Base-by-base conservation (phyloP, 306 rosid species). In the Fagus crenata region DNA sequence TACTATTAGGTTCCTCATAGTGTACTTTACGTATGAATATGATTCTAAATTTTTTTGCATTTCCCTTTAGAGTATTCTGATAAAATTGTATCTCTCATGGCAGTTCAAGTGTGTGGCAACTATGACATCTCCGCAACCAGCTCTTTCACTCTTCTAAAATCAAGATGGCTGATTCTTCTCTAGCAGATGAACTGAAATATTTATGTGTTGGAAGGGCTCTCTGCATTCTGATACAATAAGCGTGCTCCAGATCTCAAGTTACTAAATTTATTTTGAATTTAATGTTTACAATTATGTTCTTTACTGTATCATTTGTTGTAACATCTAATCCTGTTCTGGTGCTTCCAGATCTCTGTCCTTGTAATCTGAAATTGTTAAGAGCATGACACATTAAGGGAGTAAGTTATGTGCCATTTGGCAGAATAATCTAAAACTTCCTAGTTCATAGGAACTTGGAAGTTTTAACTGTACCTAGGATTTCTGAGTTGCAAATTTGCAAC, bases 81-180 rank as follows among this genome's bases (percentile, higher is more conserved):
- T 41, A 13, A 7, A 22, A 69, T 9, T 18, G 13, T 65, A 18
- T 58, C 33, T 85, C 53, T 46, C 49, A 14, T 87, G 80, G 75
- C 96, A 93, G 98, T 93, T 87, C 89, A 86, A 86, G 56, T 28
- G 88, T 33, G 93, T 93, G 83, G 93, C 98, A 64, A 69, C 75
- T 40, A 74, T 92, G 69, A 80, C 85, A 71, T 73, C 90, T 31
- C 75, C 81, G n/a, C 79, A 84, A 81, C 80, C 84, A 4, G 89
- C 82, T 75, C 86, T 67, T 56, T 70, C 90, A 28, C 88, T 90
- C 71, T 90, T 93, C 77, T 49, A 87, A 80, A 84, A 55, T 78
- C 81, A 82, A 71, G 75, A 85, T 73, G 41, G 37, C 71, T 73
- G 75, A 79, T 36, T 79, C 81, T 73, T 79, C 65, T 73, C 35